Evolutionary conservation across 306 rosid species (phyloP), one percentile per base, ranked within the genome.

Genomic region (Gleditsia sinensis): DNA sequence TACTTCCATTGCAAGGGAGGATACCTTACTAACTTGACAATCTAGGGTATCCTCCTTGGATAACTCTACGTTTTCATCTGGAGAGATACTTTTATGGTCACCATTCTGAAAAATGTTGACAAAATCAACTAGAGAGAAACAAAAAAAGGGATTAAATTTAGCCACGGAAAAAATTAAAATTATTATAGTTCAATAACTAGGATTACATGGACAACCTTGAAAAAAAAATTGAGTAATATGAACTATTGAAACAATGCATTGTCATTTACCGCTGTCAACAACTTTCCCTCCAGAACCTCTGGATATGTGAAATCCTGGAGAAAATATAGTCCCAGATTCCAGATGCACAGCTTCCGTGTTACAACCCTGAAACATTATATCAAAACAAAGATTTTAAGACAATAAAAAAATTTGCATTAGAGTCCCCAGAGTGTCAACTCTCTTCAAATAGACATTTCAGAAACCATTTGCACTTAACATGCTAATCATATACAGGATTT

Each of bases 291-390:
- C 96, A 60, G 73, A 67, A 46, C 87, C 91, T 75, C 84, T 89
- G 25, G 93, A 75, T 61, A 82, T 72, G 72, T 90, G 98, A 85
- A 92, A 95, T 46, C 86, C 78, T 36, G 98, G 99, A 81, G 99
- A 95, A 85, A 95, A 95, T 67, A 95, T 90, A 72, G 93, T 92
- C 82, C 86, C 97, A 50, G 84, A 75, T 53, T 76, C 80, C 46
- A 72, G 72, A 78, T 83, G 83, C 14, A 24, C 79, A 53, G 83
- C 71, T 83, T 78, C 87, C 64, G 79, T 84, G 61, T 69, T 64
- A 76, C 76, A 78, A 71, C 80, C 89, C 97, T 94, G 83, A 81
- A 67, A 53, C 68, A 83, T 9, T 51, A 78, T 53, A 67, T 34
- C 50, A 48, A 43, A 69, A 56, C 39, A 62, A 20, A 20, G 12